Evolutionary conservation across 208 protist species (phyloP).

Genomic region (Leishmania tarentolae): DNA sequence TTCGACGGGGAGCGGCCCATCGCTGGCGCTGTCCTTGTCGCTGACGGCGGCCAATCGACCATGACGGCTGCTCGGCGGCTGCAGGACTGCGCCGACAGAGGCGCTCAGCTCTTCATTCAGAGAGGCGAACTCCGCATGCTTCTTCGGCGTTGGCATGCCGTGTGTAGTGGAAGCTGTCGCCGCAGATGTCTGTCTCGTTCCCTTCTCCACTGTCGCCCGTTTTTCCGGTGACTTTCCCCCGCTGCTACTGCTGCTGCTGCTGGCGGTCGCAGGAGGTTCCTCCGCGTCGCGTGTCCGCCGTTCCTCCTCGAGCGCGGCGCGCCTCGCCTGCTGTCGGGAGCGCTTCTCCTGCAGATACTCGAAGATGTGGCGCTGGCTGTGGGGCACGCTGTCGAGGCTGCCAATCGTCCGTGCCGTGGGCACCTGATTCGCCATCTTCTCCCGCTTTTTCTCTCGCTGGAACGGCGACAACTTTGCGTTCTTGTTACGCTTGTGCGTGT

Average conservation of each 20-base stretch:
- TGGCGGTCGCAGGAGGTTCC: background rate
- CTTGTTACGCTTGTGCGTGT: conserved; percentile 69
- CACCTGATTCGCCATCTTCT: conserved; percentile 75
- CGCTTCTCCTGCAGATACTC: conserved; percentile 61
- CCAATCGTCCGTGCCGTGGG: conserved; percentile 47
- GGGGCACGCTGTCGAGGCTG: conserved; percentile 51
- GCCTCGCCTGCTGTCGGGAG: conserved; percentile 37
- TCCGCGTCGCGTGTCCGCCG: conserved; percentile 3
- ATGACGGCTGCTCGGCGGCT: conserved; percentile 9
- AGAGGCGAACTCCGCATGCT: conserved; percentile 18
- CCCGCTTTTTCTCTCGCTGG: conserved; percentile 76
- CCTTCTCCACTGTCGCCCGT: background rate
- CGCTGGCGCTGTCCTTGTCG: background rate
- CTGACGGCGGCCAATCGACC: background rate
- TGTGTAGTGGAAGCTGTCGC: background rate
- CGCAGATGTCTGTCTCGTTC: background rate
- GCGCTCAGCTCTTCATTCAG: conserved; percentile 44
- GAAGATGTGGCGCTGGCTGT: conserved; percentile 65
- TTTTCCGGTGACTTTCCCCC: background rate
- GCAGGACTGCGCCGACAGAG: conserved; percentile 26
- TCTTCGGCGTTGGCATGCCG: background rate
- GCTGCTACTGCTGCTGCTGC: background rate
- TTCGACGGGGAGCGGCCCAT: conserved; percentile 31
- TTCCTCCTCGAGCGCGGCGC: conserved; percentile 22
- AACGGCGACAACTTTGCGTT: conserved; percentile 90